Conservation (phyloP, 2,329 filamentous ascomycete species). For the Trichoderma lentiforme region DNA sequence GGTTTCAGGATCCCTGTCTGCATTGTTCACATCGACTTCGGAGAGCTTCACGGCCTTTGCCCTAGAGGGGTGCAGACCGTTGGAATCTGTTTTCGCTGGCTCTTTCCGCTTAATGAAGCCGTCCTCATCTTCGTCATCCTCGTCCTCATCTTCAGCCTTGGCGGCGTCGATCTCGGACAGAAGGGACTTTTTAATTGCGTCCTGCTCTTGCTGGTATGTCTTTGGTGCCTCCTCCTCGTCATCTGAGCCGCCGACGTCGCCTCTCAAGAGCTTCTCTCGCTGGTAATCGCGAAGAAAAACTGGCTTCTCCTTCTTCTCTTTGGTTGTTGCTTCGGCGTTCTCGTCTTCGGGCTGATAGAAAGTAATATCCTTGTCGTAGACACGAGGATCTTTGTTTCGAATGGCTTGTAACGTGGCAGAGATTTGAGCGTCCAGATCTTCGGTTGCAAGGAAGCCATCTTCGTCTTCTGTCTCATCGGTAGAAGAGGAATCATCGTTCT, state of each 20-base stretch:
- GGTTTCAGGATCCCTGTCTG: slow-evolving; percentile 84
- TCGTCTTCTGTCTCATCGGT: slow-evolving; percentile 87
- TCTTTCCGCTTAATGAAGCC: slow-evolving; percentile 70
- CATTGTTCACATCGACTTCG: slow-evolving; percentile 65
- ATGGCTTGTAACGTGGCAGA: slow-evolving; percentile 84
- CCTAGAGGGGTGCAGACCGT: slow-evolving; percentile 57
- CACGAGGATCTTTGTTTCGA: slow-evolving; percentile 81
- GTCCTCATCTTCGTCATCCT: slow-evolving; percentile 55
- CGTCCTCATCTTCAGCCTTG: slow-evolving; percentile 43
- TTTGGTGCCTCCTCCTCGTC: slow-evolving; percentile 55
- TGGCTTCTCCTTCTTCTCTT: slow-evolving; percentile 71
- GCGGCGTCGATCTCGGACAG: slow-evolving; percentile 76
- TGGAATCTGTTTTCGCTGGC: slow-evolving; percentile 37
- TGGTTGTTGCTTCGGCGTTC: slow-evolving; percentile 30
- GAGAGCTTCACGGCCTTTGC: slow-evolving; percentile 45
- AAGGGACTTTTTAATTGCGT: slow-evolving; percentile 72
- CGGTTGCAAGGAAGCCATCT: slow-evolving; percentile 79
- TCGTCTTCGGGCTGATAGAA: slow-evolving; percentile 72
- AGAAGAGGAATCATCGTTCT: slow-evolving; percentile 60
- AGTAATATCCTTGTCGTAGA: slow-evolving; percentile 76
- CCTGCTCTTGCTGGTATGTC: slow-evolving; percentile 88
- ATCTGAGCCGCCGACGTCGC: slow-evolving; percentile 58
- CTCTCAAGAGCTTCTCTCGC: slow-evolving; percentile 78
- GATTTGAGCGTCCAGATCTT: slow-evolving; percentile 81
- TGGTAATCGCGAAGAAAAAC: slow-evolving; percentile 90